Evolutionary conservation across 768 basidiomycete genomes (phyloP).

Genomic region (Leucocoprinus sp.): DNA sequence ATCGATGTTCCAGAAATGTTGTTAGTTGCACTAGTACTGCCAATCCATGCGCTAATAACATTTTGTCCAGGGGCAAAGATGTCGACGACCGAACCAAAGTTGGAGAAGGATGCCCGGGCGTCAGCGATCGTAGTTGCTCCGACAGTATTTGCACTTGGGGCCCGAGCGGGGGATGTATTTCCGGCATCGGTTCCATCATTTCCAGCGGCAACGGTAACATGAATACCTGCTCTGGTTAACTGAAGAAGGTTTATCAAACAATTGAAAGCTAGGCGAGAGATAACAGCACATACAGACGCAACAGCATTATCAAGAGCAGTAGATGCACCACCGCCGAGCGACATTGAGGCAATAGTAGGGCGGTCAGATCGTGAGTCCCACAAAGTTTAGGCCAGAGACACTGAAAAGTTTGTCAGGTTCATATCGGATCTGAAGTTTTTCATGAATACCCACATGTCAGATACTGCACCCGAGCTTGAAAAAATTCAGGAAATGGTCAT

Average conservation of each 20-base stretch:
- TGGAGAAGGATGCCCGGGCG: conserved; percentile 27
- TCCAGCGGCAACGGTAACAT: conserved; percentile 29
- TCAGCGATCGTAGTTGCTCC: conserved; percentile 31
- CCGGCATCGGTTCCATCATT: conserved; percentile 25
- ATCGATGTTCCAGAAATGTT: conserved; percentile 20
- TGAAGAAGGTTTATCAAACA: conserved; percentile 6
- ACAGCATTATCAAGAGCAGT: conserved; percentile 26
- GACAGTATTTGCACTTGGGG: conserved; percentile 28
- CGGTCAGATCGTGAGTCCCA: conserved; percentile 15
- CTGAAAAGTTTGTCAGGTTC: conserved; percentile 7
- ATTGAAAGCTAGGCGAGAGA: neutral
- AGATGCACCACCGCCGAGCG: conserved; percentile 24
- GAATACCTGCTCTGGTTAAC: conserved; percentile 23
- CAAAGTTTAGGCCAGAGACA: conserved; percentile 27
- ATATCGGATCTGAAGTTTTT: no score
- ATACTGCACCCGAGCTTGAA: conserved; percentile 5
- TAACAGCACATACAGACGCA: conserved; percentile 12
- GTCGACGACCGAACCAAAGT: conserved; percentile 34
- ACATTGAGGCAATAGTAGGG: conserved; percentile 29
- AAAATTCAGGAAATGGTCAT: neutral
- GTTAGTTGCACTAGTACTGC: conserved; percentile 18
- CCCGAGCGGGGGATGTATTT: conserved; percentile 27
- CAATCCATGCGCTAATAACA: conserved; percentile 25
- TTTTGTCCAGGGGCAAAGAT: conserved; percentile 32
- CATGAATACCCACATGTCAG: conserved; percentile 4